phyloP scores from a whole-genome alignment of 2,329 filamentous ascomycete species.

The Cladosporium velox region DNA sequence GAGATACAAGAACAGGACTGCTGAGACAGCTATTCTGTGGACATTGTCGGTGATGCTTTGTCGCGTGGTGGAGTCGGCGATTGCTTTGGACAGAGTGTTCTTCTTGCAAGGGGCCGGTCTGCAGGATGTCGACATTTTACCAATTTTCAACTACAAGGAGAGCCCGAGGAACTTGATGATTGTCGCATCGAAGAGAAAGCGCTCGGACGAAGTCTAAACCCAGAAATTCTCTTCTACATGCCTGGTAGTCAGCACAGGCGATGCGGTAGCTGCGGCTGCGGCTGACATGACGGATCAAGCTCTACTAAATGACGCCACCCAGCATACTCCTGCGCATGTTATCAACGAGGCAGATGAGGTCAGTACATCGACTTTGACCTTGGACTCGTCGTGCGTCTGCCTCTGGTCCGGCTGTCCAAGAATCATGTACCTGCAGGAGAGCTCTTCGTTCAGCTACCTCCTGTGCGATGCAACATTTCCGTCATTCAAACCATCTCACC shows the following conservation, averaged over 20 bases:
- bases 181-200: slow-evolving; percentile 11
- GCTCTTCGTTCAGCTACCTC: neutral
- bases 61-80: slow-evolving; percentile 23
- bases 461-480: neutral
- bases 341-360: neutral
- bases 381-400: neutral
- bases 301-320: neutral
- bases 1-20: slow-evolving; percentile 8
- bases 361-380: neutral
- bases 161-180: slow-evolving; percentile 25
- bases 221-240: neutral
- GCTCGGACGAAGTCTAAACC: neutral
- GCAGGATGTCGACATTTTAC: slow-evolving; percentile 9
- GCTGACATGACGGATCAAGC: neutral
- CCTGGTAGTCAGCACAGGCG: neutral
- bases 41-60: slow-evolving; percentile 24
- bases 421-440: neutral
- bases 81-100: slow-evolving; percentile 22
- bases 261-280: neutral
- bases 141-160: slow-evolving; percentile 21
- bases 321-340: neutral
- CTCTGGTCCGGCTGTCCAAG: neutral
- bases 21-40: slow-evolving; percentile 23
- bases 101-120: slow-evolving; percentile 18
- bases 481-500: neutral